phyloP scores from a whole-genome alignment of 352 stramenopile species.

The Globisporangium okanoganense region DNA sequence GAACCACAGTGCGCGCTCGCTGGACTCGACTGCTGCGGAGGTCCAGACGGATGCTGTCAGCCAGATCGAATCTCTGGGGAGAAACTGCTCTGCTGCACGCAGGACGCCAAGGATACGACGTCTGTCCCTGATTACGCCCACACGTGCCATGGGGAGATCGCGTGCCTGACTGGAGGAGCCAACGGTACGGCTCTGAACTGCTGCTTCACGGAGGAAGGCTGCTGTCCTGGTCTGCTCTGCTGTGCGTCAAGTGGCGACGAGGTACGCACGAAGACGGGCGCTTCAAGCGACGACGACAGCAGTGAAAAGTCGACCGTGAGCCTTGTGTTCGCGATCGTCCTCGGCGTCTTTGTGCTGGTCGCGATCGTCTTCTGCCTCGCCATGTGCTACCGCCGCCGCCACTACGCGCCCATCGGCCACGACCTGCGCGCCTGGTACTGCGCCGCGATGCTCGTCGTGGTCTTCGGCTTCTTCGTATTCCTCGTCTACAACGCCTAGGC shows the following conservation, averaged over 20 bases:
- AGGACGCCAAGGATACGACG: background rate
- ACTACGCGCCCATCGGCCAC: constrained; percentile 53
- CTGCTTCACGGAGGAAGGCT: constrained; percentile 21
- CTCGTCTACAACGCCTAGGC: constrained; percentile 48
- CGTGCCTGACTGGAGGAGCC: constrained; percentile 20
- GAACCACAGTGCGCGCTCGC: constrained; percentile 13
- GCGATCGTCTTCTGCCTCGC: constrained; percentile 37
- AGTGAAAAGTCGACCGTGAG: constrained; percentile 15
- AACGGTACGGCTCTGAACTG: constrained; percentile 25
- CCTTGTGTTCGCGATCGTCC: constrained; percentile 38
- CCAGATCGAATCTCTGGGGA: constrained; percentile 14
- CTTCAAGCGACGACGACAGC: constrained; percentile 7
- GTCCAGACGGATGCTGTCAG: constrained; percentile 24
- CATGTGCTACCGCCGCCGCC: constrained; percentile 61
- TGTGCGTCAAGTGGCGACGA: constrained; percentile 9
- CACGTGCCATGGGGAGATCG: constrained; percentile 17
- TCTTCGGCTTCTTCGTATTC: constrained; percentile 72
- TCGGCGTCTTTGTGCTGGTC: constrained; percentile 33
- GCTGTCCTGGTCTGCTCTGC: constrained; percentile 22
- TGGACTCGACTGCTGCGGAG: constrained; percentile 21
- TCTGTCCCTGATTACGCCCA: constrained; percentile 3
- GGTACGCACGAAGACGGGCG: background rate
- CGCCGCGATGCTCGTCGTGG: constrained; percentile 44
- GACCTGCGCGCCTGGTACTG: constrained; percentile 71
- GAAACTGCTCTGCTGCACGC: constrained; percentile 22